A percentile compares a stretch with the other conserved stretches of the same genome.
Conservation (phyloP, 352 stramenopile genomes). For the Globisporangium middletonii region DNA sequence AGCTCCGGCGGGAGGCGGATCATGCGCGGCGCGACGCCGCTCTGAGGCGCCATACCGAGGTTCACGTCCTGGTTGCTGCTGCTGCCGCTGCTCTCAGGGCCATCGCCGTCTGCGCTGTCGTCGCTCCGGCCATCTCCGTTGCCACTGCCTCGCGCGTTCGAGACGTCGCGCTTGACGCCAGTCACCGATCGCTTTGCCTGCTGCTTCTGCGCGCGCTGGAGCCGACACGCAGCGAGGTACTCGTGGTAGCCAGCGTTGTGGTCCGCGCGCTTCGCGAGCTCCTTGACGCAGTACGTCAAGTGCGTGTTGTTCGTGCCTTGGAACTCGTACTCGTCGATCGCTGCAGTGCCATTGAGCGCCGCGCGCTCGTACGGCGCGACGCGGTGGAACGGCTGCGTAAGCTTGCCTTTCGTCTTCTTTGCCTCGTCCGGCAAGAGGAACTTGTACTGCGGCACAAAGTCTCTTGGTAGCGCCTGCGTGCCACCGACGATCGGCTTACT, state of each 20-base stretch:
- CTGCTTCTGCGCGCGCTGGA: conserved; percentile 30
- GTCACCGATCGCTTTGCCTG: conserved; percentile 17
- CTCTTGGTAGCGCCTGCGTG: conserved; percentile 54
- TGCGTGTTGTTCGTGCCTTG: conserved; percentile 81
- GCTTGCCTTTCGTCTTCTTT: conserved; percentile 45
- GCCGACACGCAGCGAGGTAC: conserved; percentile 45
- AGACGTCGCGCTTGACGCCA: conserved; percentile 45
- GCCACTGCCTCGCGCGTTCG: conserved; percentile 21
- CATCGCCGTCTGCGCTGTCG: conserved; percentile 29
- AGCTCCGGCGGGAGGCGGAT: conserved; percentile 41
- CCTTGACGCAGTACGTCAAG: conserved; percentile 82
- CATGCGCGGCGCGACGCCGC: conserved; percentile 35
- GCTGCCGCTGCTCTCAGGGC: conserved; percentile 2
- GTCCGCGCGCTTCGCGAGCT: conserved; percentile 59
- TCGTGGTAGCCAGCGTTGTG: conserved; percentile 67
- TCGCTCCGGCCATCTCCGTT: conserved; percentile 22
- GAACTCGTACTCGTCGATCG: conserved; percentile 77
- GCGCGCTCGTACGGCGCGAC: conserved; percentile 59
- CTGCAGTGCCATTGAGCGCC: conserved; percentile 59
- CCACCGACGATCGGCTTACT: conserved; percentile 45
- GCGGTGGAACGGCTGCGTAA: conserved; percentile 44
- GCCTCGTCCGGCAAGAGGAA: conserved; percentile 82
- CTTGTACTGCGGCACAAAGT: conserved; percentile 88
- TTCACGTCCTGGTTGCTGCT: conserved; percentile 29
- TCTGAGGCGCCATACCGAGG: conserved; percentile 53